Conservation (phyloP, 2,329 filamentous ascomycete genomes). For the Xylariales sp. region DNA sequence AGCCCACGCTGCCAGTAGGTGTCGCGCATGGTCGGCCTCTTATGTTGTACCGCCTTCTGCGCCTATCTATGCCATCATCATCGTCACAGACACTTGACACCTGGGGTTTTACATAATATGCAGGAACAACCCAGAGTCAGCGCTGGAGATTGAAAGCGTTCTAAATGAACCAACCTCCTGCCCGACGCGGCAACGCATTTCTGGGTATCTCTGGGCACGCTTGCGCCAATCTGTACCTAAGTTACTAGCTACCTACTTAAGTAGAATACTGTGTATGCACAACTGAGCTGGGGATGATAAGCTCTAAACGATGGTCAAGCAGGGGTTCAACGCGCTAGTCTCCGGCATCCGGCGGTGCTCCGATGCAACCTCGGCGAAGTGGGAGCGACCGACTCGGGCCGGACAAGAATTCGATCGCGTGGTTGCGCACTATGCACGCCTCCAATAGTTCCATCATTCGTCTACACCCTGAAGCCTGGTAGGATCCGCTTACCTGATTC, state of each 20-base stretch:
- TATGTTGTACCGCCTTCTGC: neutral
- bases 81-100: neutral
- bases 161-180: slow-evolving; percentile 7
- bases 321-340: neutral
- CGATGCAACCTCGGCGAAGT: neutral
- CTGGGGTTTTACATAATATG: neutral
- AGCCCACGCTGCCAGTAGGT: neutral
- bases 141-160: neutral
- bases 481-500: too few relatives aligned
- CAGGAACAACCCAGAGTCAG: slow-evolving; percentile 3
- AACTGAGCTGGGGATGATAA: neutral
- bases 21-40: too few relatives aligned
- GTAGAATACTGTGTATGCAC: too few relatives aligned
- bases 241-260: too few relatives aligned
- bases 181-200: neutral
- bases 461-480: too few relatives aligned
- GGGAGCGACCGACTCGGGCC: neutral
- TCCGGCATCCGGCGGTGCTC: slow-evolving; percentile 1
- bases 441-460: too few relatives aligned
- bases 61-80: neutral
- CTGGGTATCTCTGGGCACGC: slow-evolving; percentile 1
- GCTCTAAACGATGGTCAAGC: neutral
- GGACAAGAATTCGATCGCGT: neutral
- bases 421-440: too few relatives aligned
- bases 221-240: too few relatives aligned